Conservation (phyloP, 148 eudicot genomes). For the Rhododendron henanense region DNA sequence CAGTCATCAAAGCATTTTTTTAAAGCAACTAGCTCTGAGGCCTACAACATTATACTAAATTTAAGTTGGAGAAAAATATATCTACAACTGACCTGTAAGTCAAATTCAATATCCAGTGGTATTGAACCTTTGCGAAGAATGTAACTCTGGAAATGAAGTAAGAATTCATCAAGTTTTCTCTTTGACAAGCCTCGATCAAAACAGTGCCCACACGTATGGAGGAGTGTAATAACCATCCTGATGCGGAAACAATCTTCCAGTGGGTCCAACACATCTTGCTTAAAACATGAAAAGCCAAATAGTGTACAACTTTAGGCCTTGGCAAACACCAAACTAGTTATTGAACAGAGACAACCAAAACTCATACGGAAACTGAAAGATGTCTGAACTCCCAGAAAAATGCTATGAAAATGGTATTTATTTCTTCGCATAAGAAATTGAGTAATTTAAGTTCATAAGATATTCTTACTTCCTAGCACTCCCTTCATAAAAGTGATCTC, state of each 20-base stretch:
- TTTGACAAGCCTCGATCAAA: slow-evolving; percentile 90
- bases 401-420: not conserved
- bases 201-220: slow-evolving; percentile 95
- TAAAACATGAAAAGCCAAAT: slow-evolving; percentile 6
- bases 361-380: not conserved
- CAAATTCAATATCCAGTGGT: slow-evolving; percentile 96
- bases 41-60: not conserved
- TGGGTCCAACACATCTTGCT: slow-evolving; percentile 92
- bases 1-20: not conserved
- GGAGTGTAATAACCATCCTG: slow-evolving; percentile 82
- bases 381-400: not conserved
- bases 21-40: not conserved
- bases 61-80: slow-evolving; percentile 5
- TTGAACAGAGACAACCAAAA: not conserved
- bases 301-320: not conserved
- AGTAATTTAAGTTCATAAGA: not conserved
- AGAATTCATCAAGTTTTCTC: slow-evolving; percentile 83
- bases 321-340: not conserved
- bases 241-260: slow-evolving; percentile 94
- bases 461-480: not conserved
- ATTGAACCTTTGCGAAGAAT: slow-evolving; percentile 72
- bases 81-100: slow-evolving; percentile 67
- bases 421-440: not conserved
- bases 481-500: not conserved
- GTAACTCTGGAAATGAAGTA: slow-evolving; percentile 87